Percentiles rank a stretch among this genome's conserved stretches.
These are phyloP conservation scores for Phytophthora melonis DNA, from an alignment of 352 stramenopile species.

Conservation along the genomic window DNA sequence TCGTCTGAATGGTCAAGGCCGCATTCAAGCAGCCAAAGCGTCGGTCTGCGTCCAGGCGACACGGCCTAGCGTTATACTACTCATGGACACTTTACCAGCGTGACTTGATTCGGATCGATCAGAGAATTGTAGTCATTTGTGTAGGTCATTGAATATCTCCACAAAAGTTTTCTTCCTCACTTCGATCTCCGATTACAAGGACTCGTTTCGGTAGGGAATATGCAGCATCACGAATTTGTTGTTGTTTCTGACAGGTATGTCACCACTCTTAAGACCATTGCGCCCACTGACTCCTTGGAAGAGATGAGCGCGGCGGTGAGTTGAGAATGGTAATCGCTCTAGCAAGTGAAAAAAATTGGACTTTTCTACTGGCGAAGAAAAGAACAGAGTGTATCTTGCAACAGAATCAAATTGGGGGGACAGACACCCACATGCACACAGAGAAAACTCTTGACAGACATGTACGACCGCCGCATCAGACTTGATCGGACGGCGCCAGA, in stretches of 20 bases:
- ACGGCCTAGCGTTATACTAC: too few relatives aligned
- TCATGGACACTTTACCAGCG: not conserved
- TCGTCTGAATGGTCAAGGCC: too few relatives aligned
- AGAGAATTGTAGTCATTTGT: conserved; percentile 92
- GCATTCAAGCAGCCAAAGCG: too few relatives aligned
- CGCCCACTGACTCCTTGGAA: conserved; percentile 59
- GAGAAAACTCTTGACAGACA: conserved; percentile 16
- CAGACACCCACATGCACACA: conserved; percentile 7
- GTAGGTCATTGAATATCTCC: conserved; percentile 74
- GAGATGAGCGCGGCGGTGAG: conserved; percentile 73
- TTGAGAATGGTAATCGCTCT: conserved; percentile 67
- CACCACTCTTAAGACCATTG: conserved; percentile 84
- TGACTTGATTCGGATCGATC: conserved; percentile 63
- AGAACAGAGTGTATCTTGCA: conserved; percentile 91
- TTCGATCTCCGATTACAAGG: conserved; percentile 47
- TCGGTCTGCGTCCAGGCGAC: not conserved
- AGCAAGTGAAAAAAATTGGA: conserved; percentile 92
- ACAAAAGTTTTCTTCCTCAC: conserved; percentile 82
- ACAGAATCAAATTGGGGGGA: conserved; percentile 4
- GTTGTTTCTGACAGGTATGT: conserved; percentile 42
- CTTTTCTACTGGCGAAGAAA: conserved; percentile 78
- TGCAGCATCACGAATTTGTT: not conserved
- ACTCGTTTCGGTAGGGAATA: not conserved
- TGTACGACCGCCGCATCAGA: conserved; percentile 48
- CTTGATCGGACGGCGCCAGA: conserved; percentile 24